Conservation (phyloP, 768 basidiomycete species). For the Mycena vulgaris region DNA sequence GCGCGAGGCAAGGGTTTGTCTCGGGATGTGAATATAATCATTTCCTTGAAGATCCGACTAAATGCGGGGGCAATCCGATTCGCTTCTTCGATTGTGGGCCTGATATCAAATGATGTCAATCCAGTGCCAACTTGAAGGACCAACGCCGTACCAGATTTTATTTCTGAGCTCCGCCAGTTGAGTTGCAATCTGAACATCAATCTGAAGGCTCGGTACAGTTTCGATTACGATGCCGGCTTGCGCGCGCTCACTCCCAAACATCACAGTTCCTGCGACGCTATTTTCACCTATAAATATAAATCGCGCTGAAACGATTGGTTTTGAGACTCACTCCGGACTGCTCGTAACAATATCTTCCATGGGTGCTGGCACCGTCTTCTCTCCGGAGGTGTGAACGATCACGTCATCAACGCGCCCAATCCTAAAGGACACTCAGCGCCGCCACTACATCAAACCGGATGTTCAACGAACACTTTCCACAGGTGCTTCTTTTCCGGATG, state of each 20-base stretch:
- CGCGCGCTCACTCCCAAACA: conserved; percentile 58
- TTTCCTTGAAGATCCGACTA: conserved; percentile 64
- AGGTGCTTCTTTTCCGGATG: conserved; percentile 56
- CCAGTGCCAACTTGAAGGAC: not conserved
- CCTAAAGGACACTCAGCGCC: conserved; percentile 28
- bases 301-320: not conserved
- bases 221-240: conserved; percentile 52
- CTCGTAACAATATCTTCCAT: conserved; percentile 42
- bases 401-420: conserved; percentile 53
- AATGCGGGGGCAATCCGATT: conserved; percentile 57
- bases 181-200: conserved; percentile 48
- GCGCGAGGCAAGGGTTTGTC: conserved; percentile 60
- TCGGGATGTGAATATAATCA: conserved; percentile 61
- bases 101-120: conserved; percentile 23
- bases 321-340: conserved; percentile 32
- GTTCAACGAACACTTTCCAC: conserved; percentile 53
- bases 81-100: conserved; percentile 58
- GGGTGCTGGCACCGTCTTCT: conserved; percentile 51
- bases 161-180: conserved; percentile 51
- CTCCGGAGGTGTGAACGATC: conserved; percentile 49
- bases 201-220: conserved; percentile 39
- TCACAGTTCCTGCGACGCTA: conserved; percentile 51
- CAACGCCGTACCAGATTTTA: conserved; percentile 47
- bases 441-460: not conserved
- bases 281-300: not conserved